A percentile compares a stretch with the other conserved stretches of the same genome.
Conservation (phyloP, 306 rosid genomes). For the Rosa lucieae region DNA sequence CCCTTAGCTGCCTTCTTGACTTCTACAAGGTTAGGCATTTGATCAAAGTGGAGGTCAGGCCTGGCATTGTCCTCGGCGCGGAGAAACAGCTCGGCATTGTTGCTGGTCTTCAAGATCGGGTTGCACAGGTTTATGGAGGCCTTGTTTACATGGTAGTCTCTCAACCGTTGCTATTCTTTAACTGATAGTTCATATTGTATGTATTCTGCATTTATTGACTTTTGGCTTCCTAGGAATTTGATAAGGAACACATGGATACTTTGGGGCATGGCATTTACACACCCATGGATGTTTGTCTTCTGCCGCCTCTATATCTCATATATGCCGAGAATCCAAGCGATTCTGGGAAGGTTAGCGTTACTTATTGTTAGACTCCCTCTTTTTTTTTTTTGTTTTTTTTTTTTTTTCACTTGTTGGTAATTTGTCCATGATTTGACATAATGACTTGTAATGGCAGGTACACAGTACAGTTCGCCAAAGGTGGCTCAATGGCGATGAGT, state of each 20-base stretch:
- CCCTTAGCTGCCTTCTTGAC: constrained; percentile 82
- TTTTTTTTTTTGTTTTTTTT: too few species aligned
- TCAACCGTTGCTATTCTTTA: not conserved
- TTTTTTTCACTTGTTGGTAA: constrained; percentile 1
- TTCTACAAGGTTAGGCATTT: constrained; percentile 70
- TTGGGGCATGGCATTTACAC: constrained; percentile 70
- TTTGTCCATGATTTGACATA: not conserved
- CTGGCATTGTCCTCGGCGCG: constrained; percentile 72
- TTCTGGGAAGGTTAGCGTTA: constrained; percentile 81
- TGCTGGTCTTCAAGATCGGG: constrained; percentile 97
- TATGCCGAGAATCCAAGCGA: constrained; percentile 93
- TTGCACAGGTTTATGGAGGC: constrained; percentile 88
- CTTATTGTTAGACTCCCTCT: not conserved
- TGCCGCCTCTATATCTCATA: constrained; percentile 76
- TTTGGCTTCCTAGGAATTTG: constrained; percentile 55
- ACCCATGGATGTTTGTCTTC: constrained; percentile 77
- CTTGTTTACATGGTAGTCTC: constrained; percentile 75
- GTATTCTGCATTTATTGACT: not conserved
- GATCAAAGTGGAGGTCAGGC: constrained; percentile 67
- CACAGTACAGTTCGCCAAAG: constrained; percentile 80
- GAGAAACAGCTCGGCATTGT: constrained; percentile 93
- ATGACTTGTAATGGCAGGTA: constrained; percentile 43
- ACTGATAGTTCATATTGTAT: not conserved
- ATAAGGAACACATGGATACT: constrained; percentile 68
- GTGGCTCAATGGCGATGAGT: constrained; percentile 83